phyloP scores from a whole-genome alignment of 2,329 filamentous ascomycete genomes.

The Polytolypa hystricis region DNA sequence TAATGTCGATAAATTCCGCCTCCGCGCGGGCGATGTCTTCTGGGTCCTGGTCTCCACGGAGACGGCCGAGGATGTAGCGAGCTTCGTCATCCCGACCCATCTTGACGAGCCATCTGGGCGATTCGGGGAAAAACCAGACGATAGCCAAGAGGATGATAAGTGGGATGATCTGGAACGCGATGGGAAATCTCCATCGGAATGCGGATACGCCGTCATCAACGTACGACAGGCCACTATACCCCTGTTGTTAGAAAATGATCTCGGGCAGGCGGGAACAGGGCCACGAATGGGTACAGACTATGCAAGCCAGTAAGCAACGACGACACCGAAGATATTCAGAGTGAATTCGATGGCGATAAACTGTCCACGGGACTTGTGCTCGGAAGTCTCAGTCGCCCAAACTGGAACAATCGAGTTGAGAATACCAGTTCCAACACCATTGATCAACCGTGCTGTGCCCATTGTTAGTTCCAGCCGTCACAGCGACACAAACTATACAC shows the following conservation, averaged over 20 bases:
- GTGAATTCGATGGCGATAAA: slow-evolving; percentile 65
- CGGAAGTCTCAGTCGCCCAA: slow-evolving; percentile 59
- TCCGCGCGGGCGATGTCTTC: slow-evolving; percentile 43
- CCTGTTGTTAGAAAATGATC: too few relatives aligned
- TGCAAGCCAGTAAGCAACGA: slow-evolving; percentile 51
- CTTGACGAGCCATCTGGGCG: slow-evolving; percentile 42
- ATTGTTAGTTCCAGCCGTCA: slow-evolving; percentile 1
- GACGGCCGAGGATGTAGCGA: slow-evolving; percentile 50
- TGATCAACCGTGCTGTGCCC: slow-evolving; percentile 45
- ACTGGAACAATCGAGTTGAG: slow-evolving; percentile 60
- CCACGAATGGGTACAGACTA: slow-evolving; percentile 29
- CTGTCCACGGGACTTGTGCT: slow-evolving; percentile 56
- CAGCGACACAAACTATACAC: not conserved
- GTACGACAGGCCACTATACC: slow-evolving; percentile 45
- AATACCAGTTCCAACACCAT: slow-evolving; percentile 58
- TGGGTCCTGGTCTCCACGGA: slow-evolving; percentile 49
- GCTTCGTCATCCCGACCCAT: slow-evolving; percentile 46
- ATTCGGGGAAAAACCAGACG: slow-evolving; percentile 60
- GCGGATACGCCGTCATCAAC: slow-evolving; percentile 47
- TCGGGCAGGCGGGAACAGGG: too few relatives aligned
- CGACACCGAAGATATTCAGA: slow-evolving; percentile 60
- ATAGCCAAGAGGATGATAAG: slow-evolving; percentile 45
- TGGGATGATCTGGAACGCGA: slow-evolving; percentile 59
- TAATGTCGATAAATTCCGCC: slow-evolving; percentile 58
- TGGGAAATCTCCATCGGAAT: slow-evolving; percentile 57